Evolutionary conservation across 164 flowering plant genomes (phyloP).

Genomic region (Umbellularia californica): DNA sequence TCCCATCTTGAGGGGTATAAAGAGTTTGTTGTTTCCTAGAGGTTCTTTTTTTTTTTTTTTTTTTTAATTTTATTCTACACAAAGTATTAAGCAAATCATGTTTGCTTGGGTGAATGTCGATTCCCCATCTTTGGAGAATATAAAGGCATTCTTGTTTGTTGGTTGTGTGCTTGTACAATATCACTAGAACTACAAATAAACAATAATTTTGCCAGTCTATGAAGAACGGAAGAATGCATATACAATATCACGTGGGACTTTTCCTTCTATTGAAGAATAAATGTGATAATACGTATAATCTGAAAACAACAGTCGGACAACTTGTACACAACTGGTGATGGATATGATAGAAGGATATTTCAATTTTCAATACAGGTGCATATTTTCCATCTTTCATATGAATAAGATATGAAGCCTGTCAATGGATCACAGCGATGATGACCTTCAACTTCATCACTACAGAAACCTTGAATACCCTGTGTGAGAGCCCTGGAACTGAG

Average conservation of each 20-base stretch:
- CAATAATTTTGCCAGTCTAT: too few species aligned
- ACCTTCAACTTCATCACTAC: not conserved
- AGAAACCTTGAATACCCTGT: not conserved
- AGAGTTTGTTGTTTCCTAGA: conserved; percentile 5
- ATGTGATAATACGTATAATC: too few species aligned
- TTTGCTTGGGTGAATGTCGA: conserved; percentile 3
- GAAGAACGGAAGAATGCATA: too few species aligned
- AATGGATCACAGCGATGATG: too few species aligned
- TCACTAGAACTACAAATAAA: not conserved
- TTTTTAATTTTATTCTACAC: not conserved
- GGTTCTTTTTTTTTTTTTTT: not conserved
- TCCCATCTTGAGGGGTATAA: conserved; percentile 11
- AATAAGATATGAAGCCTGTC: too few species aligned
- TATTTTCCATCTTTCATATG: too few species aligned
- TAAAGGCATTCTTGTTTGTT: conserved; percentile 12
- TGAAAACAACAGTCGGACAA: too few species aligned
- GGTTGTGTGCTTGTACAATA: not conserved
- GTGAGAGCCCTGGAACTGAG: not conserved
- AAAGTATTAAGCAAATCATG: not conserved
- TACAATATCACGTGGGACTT: too few species aligned
- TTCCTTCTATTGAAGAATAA: too few species aligned
- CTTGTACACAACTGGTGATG: too few species aligned
- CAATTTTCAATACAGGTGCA: too few species aligned
- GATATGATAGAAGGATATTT: too few species aligned
- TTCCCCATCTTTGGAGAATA: conserved; percentile 1